phyloP scores from a whole-genome alignment of 108 stramenopile genomes.

The Nannochloropsis oceanica region DNA sequence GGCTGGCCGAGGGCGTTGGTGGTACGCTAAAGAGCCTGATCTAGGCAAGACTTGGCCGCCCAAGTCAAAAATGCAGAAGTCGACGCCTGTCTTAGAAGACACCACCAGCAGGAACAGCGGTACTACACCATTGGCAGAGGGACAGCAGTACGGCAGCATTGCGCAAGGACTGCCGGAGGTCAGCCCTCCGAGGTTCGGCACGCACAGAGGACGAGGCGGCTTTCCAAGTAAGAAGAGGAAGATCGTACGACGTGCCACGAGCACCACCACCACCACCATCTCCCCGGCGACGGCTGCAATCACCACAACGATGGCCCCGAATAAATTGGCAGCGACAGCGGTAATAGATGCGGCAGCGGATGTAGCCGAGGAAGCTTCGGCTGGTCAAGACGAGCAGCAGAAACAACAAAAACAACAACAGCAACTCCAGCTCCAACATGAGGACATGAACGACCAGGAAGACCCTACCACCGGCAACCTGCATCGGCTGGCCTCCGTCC shows the following conservation, averaged over 20 bases:
- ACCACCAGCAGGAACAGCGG: no score
- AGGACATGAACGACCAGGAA: background rate
- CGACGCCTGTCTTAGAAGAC: no score
- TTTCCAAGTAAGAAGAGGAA: background rate
- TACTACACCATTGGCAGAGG: no score
- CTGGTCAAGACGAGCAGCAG: background rate
- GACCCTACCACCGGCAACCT: background rate
- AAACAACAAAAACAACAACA: background rate
- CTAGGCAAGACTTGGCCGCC: no score
- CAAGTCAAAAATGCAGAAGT: no score
- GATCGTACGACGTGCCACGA: background rate
- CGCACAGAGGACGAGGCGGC: no score
- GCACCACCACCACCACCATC: background rate
- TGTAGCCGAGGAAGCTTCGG: background rate
- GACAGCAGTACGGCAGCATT: no score
- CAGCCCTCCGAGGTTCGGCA: no score
- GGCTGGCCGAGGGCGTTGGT: no score
- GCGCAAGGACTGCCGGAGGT: no score
- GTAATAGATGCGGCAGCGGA: background rate
- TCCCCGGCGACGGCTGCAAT: background rate
- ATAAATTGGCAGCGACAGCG: background rate
- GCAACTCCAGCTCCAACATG: background rate
- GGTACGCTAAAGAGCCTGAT: no score
- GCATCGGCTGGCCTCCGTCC: background rate
- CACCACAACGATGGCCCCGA: background rate